Evolutionary conservation across 2,329 filamentous ascomycete genomes (phyloP), one percentile per base, ranked within the genome.

Genomic region (Trichothecium roseum): DNA sequence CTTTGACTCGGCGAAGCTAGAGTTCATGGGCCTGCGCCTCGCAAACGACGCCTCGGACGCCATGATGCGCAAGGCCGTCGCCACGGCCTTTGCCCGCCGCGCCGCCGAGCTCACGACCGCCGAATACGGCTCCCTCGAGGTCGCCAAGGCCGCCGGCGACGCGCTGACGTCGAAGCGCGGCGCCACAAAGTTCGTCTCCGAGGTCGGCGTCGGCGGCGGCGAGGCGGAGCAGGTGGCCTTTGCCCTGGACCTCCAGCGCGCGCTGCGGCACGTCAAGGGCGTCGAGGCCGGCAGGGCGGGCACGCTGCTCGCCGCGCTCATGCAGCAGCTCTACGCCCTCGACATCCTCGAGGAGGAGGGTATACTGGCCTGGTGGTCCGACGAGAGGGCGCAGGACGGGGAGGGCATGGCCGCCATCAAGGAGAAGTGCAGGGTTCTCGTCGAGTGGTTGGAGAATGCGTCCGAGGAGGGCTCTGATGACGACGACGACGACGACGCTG

Each of bases 11-110:
- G 74, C 76, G 34, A 86, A 89, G 54, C 74, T 96, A 24, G 91
- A 98, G 55, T 83, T 98, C 42, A 94, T 88, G 66, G 84, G 86
- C 32, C 69, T 96, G n/a, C 81, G 89, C 9, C 84, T 98, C 56
- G 82, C 81, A 37, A 85, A 84, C 49, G 86, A 96, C 50, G 91
- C 91, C 3, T 88, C 86, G 1, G 89, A 94, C 51, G 73, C 81
- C 44, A 83, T 91, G 56, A 84, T 96, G 50, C 84, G 89, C 30
- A 80, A 81, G 24, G 87, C 91, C 13, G 80, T 96, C 17, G 85
- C 85, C 3, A 76, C 81, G 3, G 84, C 88, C 1, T 89, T 96
- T 53, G 82, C 85, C 49, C 85, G 84, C 49, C 81, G 83, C 38
- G 81, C 88, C 31, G 72, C 78, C 5, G 81, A 87, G 53, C 70